A percentile compares a stretch with the other conserved stretches of the same genome.
Conservation (phyloP, 2,329 filamentous ascomycete genomes). For the Neofusicoccum ribis region DNA sequence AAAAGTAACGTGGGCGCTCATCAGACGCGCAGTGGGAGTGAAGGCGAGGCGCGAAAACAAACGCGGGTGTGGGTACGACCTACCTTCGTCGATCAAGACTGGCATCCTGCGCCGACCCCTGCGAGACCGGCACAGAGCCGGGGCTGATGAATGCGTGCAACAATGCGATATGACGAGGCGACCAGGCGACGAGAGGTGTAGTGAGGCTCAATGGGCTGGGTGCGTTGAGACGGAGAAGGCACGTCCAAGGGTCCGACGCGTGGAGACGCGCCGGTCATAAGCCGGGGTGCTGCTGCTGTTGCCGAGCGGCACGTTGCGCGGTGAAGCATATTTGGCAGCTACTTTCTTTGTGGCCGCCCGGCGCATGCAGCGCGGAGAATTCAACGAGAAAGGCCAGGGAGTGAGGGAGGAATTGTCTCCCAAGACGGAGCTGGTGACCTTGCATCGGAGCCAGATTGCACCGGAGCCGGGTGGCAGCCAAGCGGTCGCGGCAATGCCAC, state of each 20-base stretch:
- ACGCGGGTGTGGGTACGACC: background rate
- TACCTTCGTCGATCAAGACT: background rate
- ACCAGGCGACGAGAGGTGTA: background rate
- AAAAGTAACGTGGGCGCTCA: background rate
- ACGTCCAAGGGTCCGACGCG: background rate
- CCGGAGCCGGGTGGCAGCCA: too few species aligned
- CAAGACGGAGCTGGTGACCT: too few species aligned
- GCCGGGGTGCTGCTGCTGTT: background rate
- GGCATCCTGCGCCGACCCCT: background rate
- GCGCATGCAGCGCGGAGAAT: too few species aligned
- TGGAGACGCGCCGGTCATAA: background rate
- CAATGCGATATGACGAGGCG: too few species aligned
- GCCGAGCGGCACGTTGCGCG: background rate
- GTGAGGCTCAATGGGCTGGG: background rate
- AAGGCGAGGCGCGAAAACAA: constrained; percentile 3
- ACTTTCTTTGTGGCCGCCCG: too few species aligned
- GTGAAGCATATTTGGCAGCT: background rate
- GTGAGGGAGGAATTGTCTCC: too few species aligned
- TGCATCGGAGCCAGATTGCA: background rate
- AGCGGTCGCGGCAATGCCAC: too few species aligned
- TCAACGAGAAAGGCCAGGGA: too few species aligned
- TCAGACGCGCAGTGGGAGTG: background rate
- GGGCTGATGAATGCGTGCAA: too few species aligned
- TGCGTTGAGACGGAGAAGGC: background rate
- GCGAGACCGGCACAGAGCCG: too few species aligned